phyloP scores from a whole-genome alignment of 1,139 yeast genomes.

The Blastobotrys illinoisensis region DNA sequence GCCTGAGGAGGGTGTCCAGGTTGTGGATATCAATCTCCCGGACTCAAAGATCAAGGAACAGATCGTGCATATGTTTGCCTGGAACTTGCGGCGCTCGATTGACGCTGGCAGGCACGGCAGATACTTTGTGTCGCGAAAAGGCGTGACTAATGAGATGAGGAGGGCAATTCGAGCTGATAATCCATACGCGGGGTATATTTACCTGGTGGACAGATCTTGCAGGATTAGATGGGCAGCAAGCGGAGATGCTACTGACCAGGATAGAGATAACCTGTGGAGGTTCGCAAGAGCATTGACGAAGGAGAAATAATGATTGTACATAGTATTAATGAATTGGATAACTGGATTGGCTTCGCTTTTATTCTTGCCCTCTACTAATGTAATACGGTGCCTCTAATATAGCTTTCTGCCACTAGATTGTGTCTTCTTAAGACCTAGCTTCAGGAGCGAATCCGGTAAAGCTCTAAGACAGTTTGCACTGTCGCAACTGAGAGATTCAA shows the following conservation, averaged over 20 bases:
- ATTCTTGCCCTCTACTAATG: too few species aligned
- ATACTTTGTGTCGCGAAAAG: slow-evolving; percentile 60
- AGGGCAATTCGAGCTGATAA: slow-evolving; percentile 64
- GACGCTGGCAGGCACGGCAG: slow-evolving; percentile 44
- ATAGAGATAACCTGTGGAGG: slow-evolving; percentile 59
- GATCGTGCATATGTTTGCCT: slow-evolving; percentile 44
- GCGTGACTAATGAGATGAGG: slow-evolving; percentile 54
- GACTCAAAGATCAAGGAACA: slow-evolving; percentile 65
- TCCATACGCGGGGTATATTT: slow-evolving; percentile 76
- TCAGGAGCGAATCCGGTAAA: too few species aligned
- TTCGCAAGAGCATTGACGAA: slow-evolving; percentile 37
- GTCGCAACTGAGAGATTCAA: too few species aligned
- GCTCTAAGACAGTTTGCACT: too few species aligned
- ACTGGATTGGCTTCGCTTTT: too few species aligned
- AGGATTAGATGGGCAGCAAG: slow-evolving; percentile 89
- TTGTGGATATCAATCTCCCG: slow-evolving; percentile 69
- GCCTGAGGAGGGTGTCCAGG: slow-evolving; percentile 45
- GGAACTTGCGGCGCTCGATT: slow-evolving; percentile 42
- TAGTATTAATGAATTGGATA: slow-evolving; percentile 1
- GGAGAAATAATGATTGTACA: slow-evolving; percentile 7
- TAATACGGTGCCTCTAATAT: too few species aligned
- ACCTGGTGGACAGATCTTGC: slow-evolving; percentile 66
- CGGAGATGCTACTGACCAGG: slow-evolving; percentile 68
- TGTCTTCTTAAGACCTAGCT: too few species aligned
- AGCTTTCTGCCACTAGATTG: too few species aligned